phyloP scores from a whole-genome alignment of 2,329 filamentous ascomycete species.

The Fusarium stilboides region DNA sequence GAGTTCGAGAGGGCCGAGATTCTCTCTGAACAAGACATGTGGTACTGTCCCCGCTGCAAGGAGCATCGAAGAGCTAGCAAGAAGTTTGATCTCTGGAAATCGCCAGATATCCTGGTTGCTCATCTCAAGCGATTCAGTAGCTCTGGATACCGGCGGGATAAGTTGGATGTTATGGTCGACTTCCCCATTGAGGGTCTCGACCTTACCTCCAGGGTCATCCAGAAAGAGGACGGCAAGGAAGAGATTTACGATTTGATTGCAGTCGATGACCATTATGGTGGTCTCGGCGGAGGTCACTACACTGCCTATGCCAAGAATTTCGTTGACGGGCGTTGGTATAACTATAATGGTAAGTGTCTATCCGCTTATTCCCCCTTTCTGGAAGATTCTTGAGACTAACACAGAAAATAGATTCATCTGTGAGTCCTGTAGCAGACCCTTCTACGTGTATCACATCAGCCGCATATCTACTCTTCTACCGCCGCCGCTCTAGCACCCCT shows the following conservation, averaged over 20 bases:
- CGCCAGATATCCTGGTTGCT: constrained; percentile 93
- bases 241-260: constrained; percentile 94
- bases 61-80: constrained; percentile 93
- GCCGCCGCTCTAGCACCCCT: constrained; percentile 81
- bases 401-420: constrained; percentile 76
- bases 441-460: constrained; percentile 78
- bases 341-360: constrained; percentile 86
- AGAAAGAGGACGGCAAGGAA: constrained; percentile 84
- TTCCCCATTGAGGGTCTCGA: constrained; percentile 93
- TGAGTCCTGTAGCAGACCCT: constrained; percentile 73
- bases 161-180: constrained; percentile 91
- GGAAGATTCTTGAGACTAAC: constrained; percentile 58
- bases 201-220: constrained; percentile 82
- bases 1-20: constrained; percentile 97
- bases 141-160: constrained; percentile 85
- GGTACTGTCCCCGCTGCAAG: constrained; percentile 98
- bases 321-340: constrained; percentile 90
- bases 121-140: constrained; percentile 97
- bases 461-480: constrained; percentile 96
- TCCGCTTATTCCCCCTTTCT: not conserved
- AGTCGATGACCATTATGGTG: constrained; percentile 96
- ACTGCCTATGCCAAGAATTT: constrained; percentile 96
- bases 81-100: constrained; percentile 97
- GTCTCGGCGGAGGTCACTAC: constrained; percentile 95
- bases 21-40: constrained; percentile 94